phyloP scores from a whole-genome alignment of 2,329 filamentous ascomycete species.

The Pseudocercospora macadamiae region DNA sequence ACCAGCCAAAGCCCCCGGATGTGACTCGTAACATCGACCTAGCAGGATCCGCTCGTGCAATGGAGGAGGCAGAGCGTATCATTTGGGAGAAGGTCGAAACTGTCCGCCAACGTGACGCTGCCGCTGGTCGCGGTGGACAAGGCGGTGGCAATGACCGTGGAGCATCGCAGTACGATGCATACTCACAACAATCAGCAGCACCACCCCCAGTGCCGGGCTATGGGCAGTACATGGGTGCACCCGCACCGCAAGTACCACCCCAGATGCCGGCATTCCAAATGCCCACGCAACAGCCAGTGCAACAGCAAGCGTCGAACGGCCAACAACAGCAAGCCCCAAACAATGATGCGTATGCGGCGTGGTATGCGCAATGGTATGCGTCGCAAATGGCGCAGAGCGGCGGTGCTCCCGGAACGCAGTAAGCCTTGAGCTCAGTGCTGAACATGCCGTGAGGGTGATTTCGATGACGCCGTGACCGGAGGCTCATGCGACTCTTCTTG shows the following conservation, averaged over 20 bases:
- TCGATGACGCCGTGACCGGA: conserved; percentile 23
- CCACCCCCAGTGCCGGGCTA: conserved; percentile 33
- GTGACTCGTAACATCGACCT: conserved; percentile 84
- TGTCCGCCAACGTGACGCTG: conserved; percentile 62
- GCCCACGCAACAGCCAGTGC: conserved; percentile 28
- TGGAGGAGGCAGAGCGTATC: conserved; percentile 77
- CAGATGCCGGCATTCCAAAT: conserved; percentile 39
- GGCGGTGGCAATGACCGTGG: conserved; percentile 31
- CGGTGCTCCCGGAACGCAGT: conserved; percentile 39
- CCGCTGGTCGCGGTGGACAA: conserved; percentile 37
- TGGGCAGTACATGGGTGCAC: conserved; percentile 33
- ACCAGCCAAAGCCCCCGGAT: conserved; percentile 77
- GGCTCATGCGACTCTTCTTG: not conserved
- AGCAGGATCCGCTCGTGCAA: conserved; percentile 75
- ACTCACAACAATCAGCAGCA: conserved; percentile 53
- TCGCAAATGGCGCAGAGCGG: conserved; percentile 39
- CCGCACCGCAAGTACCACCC: conserved; percentile 32
- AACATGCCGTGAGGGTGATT: conserved; percentile 27
- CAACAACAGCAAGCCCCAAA: conserved; percentile 17
- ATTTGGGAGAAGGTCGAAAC: conserved; percentile 93
- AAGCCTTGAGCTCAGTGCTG: conserved; percentile 28
- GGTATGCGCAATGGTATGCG: conserved; percentile 25
- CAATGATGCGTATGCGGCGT: conserved; percentile 29
- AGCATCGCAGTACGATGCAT: conserved; percentile 45
- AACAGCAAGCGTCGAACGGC: conserved; percentile 23